A percentile compares a stretch with the other conserved stretches of the same genome.
Evolutionary conservation across 176 grass and related monocot genomes (phyloP).

Genomic region (Rhynchospora pubera): DNA sequence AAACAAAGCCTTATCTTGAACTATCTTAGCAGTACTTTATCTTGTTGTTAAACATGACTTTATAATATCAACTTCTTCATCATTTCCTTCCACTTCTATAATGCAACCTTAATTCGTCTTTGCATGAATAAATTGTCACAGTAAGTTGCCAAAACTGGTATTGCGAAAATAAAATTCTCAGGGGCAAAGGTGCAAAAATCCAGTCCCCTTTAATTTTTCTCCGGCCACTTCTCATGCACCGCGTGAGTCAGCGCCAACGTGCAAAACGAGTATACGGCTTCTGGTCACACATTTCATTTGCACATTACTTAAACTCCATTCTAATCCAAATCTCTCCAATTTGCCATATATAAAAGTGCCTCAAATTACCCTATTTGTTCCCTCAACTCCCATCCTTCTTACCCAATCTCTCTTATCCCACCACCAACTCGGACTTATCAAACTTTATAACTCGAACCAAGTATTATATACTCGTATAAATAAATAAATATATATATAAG

Average conservation of each 20-base stretch:
- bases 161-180: neutral
- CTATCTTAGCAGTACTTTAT: too few relatives aligned
- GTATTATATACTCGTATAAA: neutral
- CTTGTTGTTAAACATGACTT: too few relatives aligned
- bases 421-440: neutral
- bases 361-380: conserved; percentile 7
- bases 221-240: neutral
- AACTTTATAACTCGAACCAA: neutral
- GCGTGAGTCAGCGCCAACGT: conserved; percentile 18
- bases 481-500: neutral
- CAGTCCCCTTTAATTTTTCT: neutral
- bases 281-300: too few relatives aligned
- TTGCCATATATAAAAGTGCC: neutral
- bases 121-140: too few relatives aligned
- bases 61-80: too few relatives aligned
- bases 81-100: too few relatives aligned
- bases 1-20: too few relatives aligned
- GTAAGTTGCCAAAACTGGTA: neutral
- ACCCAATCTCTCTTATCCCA: neutral
- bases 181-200: neutral
- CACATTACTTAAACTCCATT: neutral
- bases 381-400: neutral
- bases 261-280: conserved; percentile 4
- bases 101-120: too few relatives aligned
- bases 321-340: neutral